Base-by-base conservation (phyloP, 345 rosid genomes). In the Cardamine occulta region DNA sequence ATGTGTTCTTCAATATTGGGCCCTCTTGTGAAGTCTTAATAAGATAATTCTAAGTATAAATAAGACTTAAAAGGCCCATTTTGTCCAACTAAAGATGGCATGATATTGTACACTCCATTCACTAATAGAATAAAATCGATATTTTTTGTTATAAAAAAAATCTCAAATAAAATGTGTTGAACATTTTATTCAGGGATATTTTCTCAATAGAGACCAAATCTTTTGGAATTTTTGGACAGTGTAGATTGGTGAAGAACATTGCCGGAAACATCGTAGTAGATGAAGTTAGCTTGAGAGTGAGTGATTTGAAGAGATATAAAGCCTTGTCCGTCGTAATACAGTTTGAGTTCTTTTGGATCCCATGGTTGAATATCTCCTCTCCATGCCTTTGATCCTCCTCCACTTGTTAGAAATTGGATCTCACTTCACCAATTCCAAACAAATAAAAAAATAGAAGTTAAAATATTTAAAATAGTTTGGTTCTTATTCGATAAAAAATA, bases 331-430 rank as follows among this genome's bases (percentile, higher is more conserved):
- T 90, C 94, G 8, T 87, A 72, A 65, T 85, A 91, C 1, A 91
- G 70, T 74, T 88, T 83, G 73, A 88, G 75, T 73, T 87, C 96
- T 29, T 81, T 65, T 62, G 88, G 86, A 79, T 75, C 82, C 88
- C 86, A 80, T 73, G 80, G 68, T 6, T 4, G 24, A 0, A 84
- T 29, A 18, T 53, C 76, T 4, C 96, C 96, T 66, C 79, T 83
- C 97, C 96, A 92, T 39, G 97, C 93, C 72, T 89, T 88, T 28
- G 97, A 92, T 6, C 97, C 96, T 7, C 88, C 96, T 10, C 96
- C 96, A 60, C 92, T 89, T 2, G 97, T 92, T 3, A 92, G 53
- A 70, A 72, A 89, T 66, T 87, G 84, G 1, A 79, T 81, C 23
- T 62, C 69, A 40, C 96, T 90, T 84, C 81, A 77, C 62, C 44